A percentile compares a stretch with the other conserved stretches of the same genome.
These are phyloP conservation scores for Ogataea neopini DNA, from an alignment of 805 yeast species.

Conservation along the genomic window DNA sequence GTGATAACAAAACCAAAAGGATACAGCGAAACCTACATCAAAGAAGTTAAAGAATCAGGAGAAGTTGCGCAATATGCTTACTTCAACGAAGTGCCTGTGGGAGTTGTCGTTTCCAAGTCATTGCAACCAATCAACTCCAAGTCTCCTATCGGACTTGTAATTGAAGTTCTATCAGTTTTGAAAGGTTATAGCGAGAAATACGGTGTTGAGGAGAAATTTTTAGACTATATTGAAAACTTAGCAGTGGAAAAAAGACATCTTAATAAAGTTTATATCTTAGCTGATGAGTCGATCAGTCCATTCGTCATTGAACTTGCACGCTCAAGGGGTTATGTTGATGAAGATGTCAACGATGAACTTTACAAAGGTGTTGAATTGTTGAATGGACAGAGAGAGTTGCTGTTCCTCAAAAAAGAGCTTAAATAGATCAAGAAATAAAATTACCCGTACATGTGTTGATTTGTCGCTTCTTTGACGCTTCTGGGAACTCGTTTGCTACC, in stretches of 20 bases:
- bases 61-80: slow-evolving; percentile 57
- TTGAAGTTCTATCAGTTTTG: slow-evolving; percentile 45
- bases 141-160: slow-evolving; percentile 31
- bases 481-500: too few relatives aligned
- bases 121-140: slow-evolving; percentile 45
- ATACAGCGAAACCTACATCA: slow-evolving; percentile 55
- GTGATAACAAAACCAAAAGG: slow-evolving; percentile 59
- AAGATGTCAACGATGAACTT: slow-evolving; percentile 21
- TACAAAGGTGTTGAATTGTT: slow-evolving; percentile 25
- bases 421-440: not conserved
- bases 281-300: slow-evolving; percentile 11
- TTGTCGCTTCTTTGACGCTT: too few relatives aligned
- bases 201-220: slow-evolving; percentile 62
- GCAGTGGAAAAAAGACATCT: slow-evolving; percentile 53
- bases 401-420: slow-evolving; percentile 11
- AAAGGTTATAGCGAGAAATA: slow-evolving; percentile 54
- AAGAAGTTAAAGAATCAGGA: slow-evolving; percentile 45
- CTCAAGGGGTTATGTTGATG: slow-evolving; percentile 22
- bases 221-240: slow-evolving; percentile 56
- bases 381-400: not conserved
- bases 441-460: too few relatives aligned
- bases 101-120: slow-evolving; percentile 62
- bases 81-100: slow-evolving; percentile 79
- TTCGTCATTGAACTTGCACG: slow-evolving; percentile 12
- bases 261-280: slow-evolving; percentile 42